Conservation (phyloP, 1,139 yeast species). For the Kluyveromyces marxianus region DNA sequence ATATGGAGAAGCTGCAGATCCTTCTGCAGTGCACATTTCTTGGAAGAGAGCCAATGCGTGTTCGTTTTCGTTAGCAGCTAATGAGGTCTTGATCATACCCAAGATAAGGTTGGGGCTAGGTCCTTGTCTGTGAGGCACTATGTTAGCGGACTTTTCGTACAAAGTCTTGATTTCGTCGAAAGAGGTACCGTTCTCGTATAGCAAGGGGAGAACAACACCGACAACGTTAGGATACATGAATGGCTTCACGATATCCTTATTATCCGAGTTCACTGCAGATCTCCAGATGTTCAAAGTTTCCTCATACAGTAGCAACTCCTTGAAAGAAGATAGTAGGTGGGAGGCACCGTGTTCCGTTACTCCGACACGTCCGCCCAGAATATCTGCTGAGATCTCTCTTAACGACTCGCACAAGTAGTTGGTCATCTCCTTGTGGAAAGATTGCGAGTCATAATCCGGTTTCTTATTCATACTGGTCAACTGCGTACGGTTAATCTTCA, state of each 20-base stretch:
- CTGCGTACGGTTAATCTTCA: constrained; percentile 44
- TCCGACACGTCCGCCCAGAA: constrained; percentile 33
- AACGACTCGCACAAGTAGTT: constrained; percentile 39
- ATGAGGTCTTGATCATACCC: constrained; percentile 56
- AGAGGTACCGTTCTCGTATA: constrained; percentile 53
- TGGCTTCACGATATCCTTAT: constrained; percentile 25
- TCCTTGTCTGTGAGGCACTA: constrained; percentile 24
- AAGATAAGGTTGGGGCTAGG: constrained; percentile 45
- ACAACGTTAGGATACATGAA: constrained; percentile 50
- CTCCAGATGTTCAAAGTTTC: constrained; percentile 52
- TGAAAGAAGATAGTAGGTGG: constrained; percentile 51
- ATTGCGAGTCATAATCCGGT: constrained; percentile 47
- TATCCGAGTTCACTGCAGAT: constrained; percentile 33
- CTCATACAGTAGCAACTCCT: constrained; percentile 43
- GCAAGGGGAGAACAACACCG: constrained; percentile 64
- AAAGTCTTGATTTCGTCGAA: constrained; percentile 52
- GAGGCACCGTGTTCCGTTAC: constrained; percentile 48
- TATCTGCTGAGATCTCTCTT: constrained; percentile 43
- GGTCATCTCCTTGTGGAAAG: constrained; percentile 43
- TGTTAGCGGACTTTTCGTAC: constrained; percentile 37
- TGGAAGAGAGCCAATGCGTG: constrained; percentile 46
- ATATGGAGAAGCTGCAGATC: constrained; percentile 28
- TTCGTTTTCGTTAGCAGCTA: constrained; percentile 42
- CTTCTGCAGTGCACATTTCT: constrained; percentile 35
- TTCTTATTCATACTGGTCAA: constrained; percentile 43